These are phyloP conservation scores for Aplosporella prunicola DNA, from an alignment of 2,329 filamentous ascomycete species.

Conservation along the genomic window DNA sequence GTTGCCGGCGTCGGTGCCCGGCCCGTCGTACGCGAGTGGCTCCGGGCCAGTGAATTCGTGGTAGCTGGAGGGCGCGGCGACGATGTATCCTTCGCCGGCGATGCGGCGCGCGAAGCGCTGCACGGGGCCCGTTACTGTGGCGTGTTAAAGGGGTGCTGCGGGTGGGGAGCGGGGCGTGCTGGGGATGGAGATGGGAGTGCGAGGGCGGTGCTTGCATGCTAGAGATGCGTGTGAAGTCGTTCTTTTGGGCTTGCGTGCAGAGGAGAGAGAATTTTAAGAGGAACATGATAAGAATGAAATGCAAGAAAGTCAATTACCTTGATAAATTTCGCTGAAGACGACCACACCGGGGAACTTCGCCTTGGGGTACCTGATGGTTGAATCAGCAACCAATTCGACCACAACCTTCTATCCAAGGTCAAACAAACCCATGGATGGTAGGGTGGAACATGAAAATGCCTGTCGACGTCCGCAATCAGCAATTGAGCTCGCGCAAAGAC, in stretches of 20 bases:
- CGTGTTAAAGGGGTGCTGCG: slow-evolving; percentile 7
- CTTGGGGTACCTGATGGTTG: slow-evolving; percentile 78
- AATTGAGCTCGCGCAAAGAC: slow-evolving; percentile 7
- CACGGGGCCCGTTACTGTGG: slow-evolving; percentile 81
- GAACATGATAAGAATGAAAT: background rate
- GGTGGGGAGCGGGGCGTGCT: slow-evolving; percentile 5
- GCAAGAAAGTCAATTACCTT: slow-evolving; percentile 48
- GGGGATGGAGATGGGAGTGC: slow-evolving; percentile 1
- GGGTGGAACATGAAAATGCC: slow-evolving; percentile 88
- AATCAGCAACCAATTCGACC: too few species aligned
- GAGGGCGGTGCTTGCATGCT: slow-evolving; percentile 4
- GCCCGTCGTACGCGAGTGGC: slow-evolving; percentile 72
- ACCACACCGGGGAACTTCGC: slow-evolving; percentile 84
- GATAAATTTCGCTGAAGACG: slow-evolving; percentile 90
- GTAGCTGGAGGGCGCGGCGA: slow-evolving; percentile 81
- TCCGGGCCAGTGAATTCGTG: slow-evolving; percentile 88
- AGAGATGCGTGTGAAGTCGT: background rate
- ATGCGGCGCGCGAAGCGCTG: slow-evolving; percentile 85
- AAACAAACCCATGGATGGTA: slow-evolving; percentile 66
- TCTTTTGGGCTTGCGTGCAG: background rate
- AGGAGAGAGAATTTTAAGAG: background rate
- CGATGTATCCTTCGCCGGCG: slow-evolving; percentile 85
- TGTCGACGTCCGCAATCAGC: slow-evolving; percentile 31
- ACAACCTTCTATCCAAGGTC: too few species aligned
- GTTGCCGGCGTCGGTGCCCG: slow-evolving; percentile 82